Base-by-base conservation (phyloP, 192 early-diverging fungal genomes). In the Martensiomyces pterosporus region DNA sequence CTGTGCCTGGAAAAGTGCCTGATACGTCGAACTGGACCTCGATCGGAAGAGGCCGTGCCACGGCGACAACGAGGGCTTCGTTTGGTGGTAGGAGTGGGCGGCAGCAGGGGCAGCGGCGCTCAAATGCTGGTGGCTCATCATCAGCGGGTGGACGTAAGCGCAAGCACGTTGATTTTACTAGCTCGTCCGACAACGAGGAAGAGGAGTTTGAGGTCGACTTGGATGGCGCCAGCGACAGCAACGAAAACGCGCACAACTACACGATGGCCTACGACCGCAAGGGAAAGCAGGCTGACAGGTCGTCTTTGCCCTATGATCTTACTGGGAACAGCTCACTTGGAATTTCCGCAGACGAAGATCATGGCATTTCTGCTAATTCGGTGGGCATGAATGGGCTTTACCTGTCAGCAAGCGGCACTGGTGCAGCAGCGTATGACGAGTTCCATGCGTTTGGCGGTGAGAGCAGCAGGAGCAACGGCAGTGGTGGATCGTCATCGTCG, bases 1-100 rank as follows among this genome's bases (percentile, higher is more conserved):
- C 83, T 18, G 80, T 86, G 16, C 84, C 86, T 18, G 86, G 84
- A 19, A 45, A 79, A 4, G 79, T 75, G 25, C 80, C 79, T 17
- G 77, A 80, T 49, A 78, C 82, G 5, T 52, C 61, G 43, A 51
- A 50, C 43, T 64, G 61, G 61, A 39, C 48, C 37, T 43, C 59
- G 19, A 24, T 48, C 8, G 24, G 17, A 25, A 26, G 24, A 9
- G 5, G 18, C 35, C 22, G 26, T 42, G 9, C 35, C 48, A 49
- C 40, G 41, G 57, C 44, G 56, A 50, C 37, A 43, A 56, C 45
- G 57, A 19, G 24, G 47, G 47, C 24, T 42, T 21, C 37, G 16
- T 34, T 46, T 14, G 21, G 12, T 23, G n/a, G 9, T 29, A 9
- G 37, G n/a, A 51, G 51, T 9, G 15, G 37, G 47, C 64, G 18